Evolutionary conservation across 2,329 filamentous ascomycete genomes (phyloP).

Genomic region (Phialemoniopsis sp.): DNA sequence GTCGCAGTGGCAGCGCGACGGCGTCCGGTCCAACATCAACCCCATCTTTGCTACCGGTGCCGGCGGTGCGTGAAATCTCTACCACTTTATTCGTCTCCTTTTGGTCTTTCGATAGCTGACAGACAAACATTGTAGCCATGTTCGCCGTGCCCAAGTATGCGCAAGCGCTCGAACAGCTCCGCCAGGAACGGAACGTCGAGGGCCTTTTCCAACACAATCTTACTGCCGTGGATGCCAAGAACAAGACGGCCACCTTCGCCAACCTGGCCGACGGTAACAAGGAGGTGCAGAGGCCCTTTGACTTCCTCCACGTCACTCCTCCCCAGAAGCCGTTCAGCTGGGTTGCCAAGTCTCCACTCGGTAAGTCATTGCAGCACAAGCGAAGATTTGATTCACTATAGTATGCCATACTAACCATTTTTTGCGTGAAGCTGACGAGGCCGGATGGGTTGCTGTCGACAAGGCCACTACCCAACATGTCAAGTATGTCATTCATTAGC

Average conservation of each 20-base stretch:
- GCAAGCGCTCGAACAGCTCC: slow-evolving; percentile 25
- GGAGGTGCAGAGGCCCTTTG: slow-evolving; percentile 24
- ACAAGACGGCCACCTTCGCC: slow-evolving; percentile 24
- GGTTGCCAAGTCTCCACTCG: slow-evolving; percentile 14
- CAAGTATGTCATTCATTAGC: slow-evolving; percentile 8
- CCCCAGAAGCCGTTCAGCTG: slow-evolving; percentile 14
- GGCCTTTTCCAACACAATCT: slow-evolving; percentile 34
- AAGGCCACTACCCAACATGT: slow-evolving; percentile 13
- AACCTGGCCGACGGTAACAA: slow-evolving; percentile 19
- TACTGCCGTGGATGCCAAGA: slow-evolving; percentile 25
- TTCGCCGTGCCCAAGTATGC: slow-evolving; percentile 33
- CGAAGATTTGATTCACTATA: too few relatives aligned
- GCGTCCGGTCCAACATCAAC: slow-evolving; percentile 22
- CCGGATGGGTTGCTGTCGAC: slow-evolving; percentile 15
- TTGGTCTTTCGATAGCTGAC: background rate
- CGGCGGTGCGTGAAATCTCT: too few relatives aligned
- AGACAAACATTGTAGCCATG: slow-evolving; percentile 17
- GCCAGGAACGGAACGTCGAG: slow-evolving; percentile 26
- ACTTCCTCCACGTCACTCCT: slow-evolving; percentile 30
- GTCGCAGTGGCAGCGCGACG: slow-evolving; percentile 28
- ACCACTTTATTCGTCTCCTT: too few relatives aligned
- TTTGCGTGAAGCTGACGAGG: slow-evolving; percentile 9
- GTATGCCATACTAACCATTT: too few relatives aligned
- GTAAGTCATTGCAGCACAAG: too few relatives aligned
- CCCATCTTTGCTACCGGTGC: slow-evolving; percentile 28